phyloP scores from a whole-genome alignment of 805 yeast species.

The Sungouiella blattae region DNA sequence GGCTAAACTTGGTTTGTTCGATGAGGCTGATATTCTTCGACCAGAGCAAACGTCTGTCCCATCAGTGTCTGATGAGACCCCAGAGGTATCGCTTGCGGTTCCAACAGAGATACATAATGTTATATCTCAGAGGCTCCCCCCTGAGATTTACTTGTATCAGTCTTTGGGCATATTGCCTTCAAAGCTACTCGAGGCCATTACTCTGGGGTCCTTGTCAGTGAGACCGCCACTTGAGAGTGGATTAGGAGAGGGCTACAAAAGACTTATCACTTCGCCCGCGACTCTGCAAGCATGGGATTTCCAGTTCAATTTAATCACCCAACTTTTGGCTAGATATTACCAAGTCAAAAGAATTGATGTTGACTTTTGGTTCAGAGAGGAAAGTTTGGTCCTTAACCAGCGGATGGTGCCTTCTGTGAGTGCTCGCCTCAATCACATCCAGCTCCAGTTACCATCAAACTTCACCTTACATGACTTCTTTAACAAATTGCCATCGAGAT shows the following conservation, averaged over 20 bases:
- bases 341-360: constrained; percentile 67
- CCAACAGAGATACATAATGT: constrained; percentile 83
- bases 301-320: constrained; percentile 65
- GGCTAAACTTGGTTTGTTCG: constrained; percentile 28
- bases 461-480: constrained; percentile 28
- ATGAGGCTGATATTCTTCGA: constrained; percentile 17
- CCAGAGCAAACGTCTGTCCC: no score
- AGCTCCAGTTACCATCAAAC: constrained; percentile 1
- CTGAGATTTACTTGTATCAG: constrained; percentile 77
- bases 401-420: constrained; percentile 54
- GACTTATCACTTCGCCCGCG: constrained; percentile 44
- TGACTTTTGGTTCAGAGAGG: constrained; percentile 52
- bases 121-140: constrained; percentile 80
- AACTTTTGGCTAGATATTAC: constrained; percentile 75
- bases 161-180: constrained; percentile 71
- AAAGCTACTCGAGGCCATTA: constrained; percentile 61
- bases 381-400: constrained; percentile 43
- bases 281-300: constrained; percentile 54
- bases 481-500: constrained; percentile 10
- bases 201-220: constrained; percentile 59
- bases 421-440: constrained; percentile 22
- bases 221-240: constrained; percentile 68
- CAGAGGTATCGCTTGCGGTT: constrained; percentile 25
- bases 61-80: constrained; percentile 2
- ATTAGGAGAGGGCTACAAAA: constrained; percentile 52